A percentile compares a stretch with the other conserved stretches of the same genome.
phyloP scores from a whole-genome alignment of 495 filamentous ascomycete species.

The Aspergillus homomorphus region DNA sequence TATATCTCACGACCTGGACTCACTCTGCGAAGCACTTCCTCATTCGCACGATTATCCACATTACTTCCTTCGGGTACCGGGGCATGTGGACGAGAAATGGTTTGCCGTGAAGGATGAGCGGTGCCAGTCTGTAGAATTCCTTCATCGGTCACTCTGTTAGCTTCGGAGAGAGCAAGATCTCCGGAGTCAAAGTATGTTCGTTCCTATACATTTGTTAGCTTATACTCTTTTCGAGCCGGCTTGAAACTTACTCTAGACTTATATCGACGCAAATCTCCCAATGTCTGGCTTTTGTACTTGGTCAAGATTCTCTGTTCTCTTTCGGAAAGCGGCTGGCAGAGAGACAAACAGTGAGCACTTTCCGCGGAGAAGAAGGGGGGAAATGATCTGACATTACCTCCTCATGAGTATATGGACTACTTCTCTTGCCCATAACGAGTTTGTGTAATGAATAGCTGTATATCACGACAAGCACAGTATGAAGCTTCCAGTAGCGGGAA shows the following conservation, averaged over 20 bases:
- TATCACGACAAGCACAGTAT: not conserved
- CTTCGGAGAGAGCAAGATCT: constrained; percentile 31
- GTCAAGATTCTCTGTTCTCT: not conserved
- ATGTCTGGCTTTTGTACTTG: not conserved
- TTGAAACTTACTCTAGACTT: not conserved
- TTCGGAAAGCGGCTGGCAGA: not conserved
- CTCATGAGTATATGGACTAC: not conserved
- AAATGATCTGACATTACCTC: not conserved
- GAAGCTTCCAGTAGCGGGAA: too few species aligned
- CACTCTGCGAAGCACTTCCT: constrained; percentile 17
- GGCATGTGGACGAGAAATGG: constrained; percentile 31
- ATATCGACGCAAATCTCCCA: constrained; percentile 1
- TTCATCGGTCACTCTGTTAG: constrained; percentile 22
- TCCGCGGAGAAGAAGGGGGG: not conserved
- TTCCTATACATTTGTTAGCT: constrained; percentile 21
- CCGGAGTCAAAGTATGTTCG: constrained; percentile 35
- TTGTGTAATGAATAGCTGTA: not conserved
- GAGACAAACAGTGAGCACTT: not conserved
- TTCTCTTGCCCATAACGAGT: not conserved
- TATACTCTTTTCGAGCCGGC: not conserved
- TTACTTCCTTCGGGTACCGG: constrained; percentile 29
- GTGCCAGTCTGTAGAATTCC: constrained; percentile 26
- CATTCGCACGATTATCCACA: constrained; percentile 25
- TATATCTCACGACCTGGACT: not conserved
- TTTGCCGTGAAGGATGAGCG: constrained; percentile 26